A percentile compares a stretch with the other conserved stretches of the same genome.
Evolutionary conservation across 2,329 filamentous ascomycete genomes (phyloP).

Genomic region (Aulographum hederae): DNA sequence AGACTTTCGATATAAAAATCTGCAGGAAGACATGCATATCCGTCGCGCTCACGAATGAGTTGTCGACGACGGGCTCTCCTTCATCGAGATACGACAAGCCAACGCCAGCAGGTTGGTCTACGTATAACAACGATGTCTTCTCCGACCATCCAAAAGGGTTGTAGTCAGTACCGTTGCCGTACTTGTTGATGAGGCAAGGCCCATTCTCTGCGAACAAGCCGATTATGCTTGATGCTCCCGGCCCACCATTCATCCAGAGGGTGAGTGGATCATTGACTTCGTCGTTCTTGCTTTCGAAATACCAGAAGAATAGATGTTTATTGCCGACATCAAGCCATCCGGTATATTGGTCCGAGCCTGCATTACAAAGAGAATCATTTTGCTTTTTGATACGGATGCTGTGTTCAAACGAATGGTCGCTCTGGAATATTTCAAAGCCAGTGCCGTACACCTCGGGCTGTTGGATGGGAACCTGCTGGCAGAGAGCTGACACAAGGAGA

Average conservation of each 20-base stretch:
- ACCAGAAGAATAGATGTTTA: constrained; percentile 29
- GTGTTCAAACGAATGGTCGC: not conserved
- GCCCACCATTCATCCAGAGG: constrained; percentile 24
- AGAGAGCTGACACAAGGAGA: too few relatives aligned
- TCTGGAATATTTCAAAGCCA: not conserved
- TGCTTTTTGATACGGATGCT: constrained; percentile 10
- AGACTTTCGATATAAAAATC: constrained; percentile 26
- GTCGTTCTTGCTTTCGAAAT: constrained; percentile 21
- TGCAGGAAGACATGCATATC: constrained; percentile 33
- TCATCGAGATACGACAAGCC: constrained; percentile 21
- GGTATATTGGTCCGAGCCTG: constrained; percentile 16
- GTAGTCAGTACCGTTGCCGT: constrained; percentile 18
- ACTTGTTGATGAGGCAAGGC: constrained; percentile 19
- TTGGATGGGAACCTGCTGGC: too few relatives aligned
- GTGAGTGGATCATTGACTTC: constrained; percentile 18
- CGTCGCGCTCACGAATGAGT: constrained; percentile 24
- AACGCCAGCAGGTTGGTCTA: constrained; percentile 20
- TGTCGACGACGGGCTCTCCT: constrained; percentile 14
- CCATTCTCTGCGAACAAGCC: constrained; percentile 19
- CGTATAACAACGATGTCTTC: constrained; percentile 17
- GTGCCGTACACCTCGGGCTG: too few relatives aligned
- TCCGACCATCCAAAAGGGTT: constrained; percentile 22
- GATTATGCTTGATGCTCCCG: constrained; percentile 18
- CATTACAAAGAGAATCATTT: constrained; percentile 15
- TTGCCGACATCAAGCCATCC: constrained; percentile 18